These are phyloP conservation scores for Trichoderma orchidacearum DNA, from an alignment of 495 filamentous ascomycete species.

Conservation along the genomic window DNA sequence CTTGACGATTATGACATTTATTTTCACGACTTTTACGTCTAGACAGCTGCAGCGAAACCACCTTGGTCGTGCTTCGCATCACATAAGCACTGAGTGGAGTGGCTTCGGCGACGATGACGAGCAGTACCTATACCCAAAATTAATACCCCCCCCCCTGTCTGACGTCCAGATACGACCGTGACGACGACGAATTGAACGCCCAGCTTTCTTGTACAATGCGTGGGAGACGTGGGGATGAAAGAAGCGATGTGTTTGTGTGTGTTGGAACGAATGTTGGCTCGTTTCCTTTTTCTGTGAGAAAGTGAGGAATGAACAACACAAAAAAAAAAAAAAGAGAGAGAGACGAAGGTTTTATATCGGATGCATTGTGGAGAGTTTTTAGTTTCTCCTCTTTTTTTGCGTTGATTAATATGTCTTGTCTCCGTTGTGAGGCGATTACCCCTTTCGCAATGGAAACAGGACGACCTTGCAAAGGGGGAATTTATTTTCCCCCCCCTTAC, in stretches of 20 bases:
- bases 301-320: no score
- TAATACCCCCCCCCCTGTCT: slow-evolving; percentile 1
- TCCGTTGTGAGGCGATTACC: background rate
- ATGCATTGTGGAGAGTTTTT: background rate
- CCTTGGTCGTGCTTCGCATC: background rate
- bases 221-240: background rate
- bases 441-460: background rate
- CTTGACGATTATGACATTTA: slow-evolving; percentile 4
- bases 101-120: slow-evolving; percentile 1
- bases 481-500: background rate
- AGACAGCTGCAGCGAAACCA: slow-evolving; percentile 1
- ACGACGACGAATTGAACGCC: slow-evolving; percentile 1
- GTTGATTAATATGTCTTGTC: background rate
- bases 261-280: background rate
- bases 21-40: slow-evolving; percentile 5
- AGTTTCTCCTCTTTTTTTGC: background rate
- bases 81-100: background rate
- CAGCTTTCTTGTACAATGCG: background rate
- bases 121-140: background rate
- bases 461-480: background rate
- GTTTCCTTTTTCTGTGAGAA: background rate
- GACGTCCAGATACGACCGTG: slow-evolving; percentile 1
- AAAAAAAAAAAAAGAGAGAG: background rate
- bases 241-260: background rate
- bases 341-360: background rate